Percentiles rank a stretch among this genome's conserved stretches.
These are phyloP conservation scores for Diaporthe sp. DNA, from an alignment of 2,329 filamentous ascomycete species.

Conservation along the genomic window DNA sequence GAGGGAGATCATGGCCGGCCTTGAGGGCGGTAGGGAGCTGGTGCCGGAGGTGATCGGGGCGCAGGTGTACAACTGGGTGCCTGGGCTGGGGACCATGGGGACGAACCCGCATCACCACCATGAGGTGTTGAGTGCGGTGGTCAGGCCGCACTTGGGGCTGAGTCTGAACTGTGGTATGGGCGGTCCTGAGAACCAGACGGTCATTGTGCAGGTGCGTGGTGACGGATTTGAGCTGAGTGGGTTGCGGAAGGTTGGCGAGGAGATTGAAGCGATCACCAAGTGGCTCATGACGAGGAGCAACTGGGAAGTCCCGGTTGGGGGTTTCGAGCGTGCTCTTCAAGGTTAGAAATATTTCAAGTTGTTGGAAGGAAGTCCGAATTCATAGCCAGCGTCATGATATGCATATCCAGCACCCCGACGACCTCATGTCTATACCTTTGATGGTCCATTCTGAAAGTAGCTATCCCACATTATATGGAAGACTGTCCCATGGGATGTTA, in stretches of 20 bases:
- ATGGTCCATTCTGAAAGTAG: too few species aligned
- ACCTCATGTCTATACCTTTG: too few species aligned
- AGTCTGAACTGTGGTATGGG: constrained; percentile 31
- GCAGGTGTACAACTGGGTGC: constrained; percentile 40
- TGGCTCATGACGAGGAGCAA: constrained; percentile 30
- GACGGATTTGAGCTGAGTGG: constrained; percentile 23
- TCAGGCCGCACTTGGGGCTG: constrained; percentile 32
- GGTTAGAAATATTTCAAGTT: background rate
- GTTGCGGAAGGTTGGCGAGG: constrained; percentile 16
- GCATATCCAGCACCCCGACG: background rate
- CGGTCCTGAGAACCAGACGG: constrained; percentile 24
- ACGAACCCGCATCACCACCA: constrained; percentile 37
- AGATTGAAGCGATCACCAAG: constrained; percentile 32
- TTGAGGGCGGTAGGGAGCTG: constrained; percentile 6
- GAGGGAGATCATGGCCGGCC: constrained; percentile 34
- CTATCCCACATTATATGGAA: too few species aligned
- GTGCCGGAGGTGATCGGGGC: constrained; percentile 35
- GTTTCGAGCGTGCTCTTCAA: background rate
- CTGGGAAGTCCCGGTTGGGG: constrained; percentile 19
- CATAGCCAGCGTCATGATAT: background rate
- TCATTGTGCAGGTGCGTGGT: constrained; percentile 33
- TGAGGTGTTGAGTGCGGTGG: constrained; percentile 33
- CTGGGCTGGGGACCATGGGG: constrained; percentile 37
- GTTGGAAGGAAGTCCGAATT: background rate
- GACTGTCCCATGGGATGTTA: too few species aligned